A percentile compares a stretch with the other conserved stretches of the same genome.
phyloP scores from a whole-genome alignment of 768 basidiomycete species.

The Hirschioporus abietinus region DNA sequence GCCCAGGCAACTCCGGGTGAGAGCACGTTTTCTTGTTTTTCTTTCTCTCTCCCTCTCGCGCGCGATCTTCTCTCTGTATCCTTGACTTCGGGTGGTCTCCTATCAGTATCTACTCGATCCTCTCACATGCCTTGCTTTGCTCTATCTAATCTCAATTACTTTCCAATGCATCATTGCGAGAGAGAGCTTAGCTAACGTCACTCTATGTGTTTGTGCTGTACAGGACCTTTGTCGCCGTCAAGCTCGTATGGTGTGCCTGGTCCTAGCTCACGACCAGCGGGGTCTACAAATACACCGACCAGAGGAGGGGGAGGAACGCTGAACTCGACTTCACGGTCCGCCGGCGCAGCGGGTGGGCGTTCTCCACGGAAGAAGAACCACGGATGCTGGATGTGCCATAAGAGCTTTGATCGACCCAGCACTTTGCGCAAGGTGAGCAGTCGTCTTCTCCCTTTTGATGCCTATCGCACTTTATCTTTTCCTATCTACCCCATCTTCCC shows the following conservation, averaged over 20 bases:
- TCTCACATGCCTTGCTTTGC: neutral
- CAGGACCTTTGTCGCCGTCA: neutral
- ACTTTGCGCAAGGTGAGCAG: conserved; percentile 9
- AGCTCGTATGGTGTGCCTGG: neutral
- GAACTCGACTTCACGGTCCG: no score
- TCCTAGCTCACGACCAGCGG: neutral
- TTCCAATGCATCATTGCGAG: neutral
- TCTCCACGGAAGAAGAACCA: conserved; percentile 8
- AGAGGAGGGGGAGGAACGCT: neutral
- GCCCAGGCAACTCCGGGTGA: neutral
- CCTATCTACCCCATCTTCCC: neutral
- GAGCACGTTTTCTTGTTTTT: neutral
- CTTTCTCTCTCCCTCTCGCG: neutral
- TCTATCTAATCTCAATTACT: neutral
- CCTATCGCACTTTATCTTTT: neutral
- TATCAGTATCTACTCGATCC: neutral
- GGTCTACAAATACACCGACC: neutral
- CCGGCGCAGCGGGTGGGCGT: neutral
- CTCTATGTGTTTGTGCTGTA: neutral
- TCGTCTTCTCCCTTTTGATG: neutral
- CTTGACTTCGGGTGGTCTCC: neutral
- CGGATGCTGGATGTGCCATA: conserved; percentile 12
- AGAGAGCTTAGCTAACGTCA: neutral
- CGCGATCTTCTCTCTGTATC: neutral
- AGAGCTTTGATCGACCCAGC: conserved; percentile 13